A percentile compares a stretch with the other conserved stretches of the same genome.
phyloP scores from a whole-genome alignment of 345 rosid species.

The Orychophragmus violaceus region DNA sequence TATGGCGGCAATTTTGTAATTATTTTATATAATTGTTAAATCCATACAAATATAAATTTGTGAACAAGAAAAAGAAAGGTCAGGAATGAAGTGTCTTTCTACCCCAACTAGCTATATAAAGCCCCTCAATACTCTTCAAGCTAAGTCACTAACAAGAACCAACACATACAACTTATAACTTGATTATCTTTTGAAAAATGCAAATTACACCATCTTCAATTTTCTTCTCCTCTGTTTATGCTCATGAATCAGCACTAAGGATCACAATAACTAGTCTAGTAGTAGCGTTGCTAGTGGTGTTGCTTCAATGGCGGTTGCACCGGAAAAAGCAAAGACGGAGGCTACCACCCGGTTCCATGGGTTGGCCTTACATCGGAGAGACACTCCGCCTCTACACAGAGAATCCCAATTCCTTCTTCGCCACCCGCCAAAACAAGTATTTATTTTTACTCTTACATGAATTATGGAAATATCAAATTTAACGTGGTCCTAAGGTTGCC shows the following conservation, averaged over 20 bases:
- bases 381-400: slow-evolving; percentile 80
- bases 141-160: slow-evolving; percentile 17
- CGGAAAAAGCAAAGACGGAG: slow-evolving; percentile 31
- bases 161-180: slow-evolving; percentile 7
- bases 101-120: slow-evolving; percentile 31
- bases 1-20: slow-evolving; percentile 11
- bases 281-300: slow-evolving; percentile 18
- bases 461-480: not conserved
- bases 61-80: slow-evolving; percentile 7
- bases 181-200: slow-evolving; percentile 33
- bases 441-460: not conserved
- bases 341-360: slow-evolving; percentile 92
- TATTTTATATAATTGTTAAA: not conserved
- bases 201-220: slow-evolving; percentile 18
- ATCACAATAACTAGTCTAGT: slow-evolving; percentile 12
- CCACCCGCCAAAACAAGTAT: slow-evolving; percentile 68
- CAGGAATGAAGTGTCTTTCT: slow-evolving; percentile 14
- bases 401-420: slow-evolving; percentile 78
- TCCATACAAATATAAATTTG: not conserved
- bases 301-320: slow-evolving; percentile 39
- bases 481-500: not conserved
- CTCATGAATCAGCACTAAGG: slow-evolving; percentile 5
- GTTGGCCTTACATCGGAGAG: slow-evolving; percentile 94
- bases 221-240: slow-evolving; percentile 1
- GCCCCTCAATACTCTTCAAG: slow-evolving; percentile 15